phyloP scores from a whole-genome alignment of 2,329 filamentous ascomycete genomes.

The Colletotrichum sp. region DNA sequence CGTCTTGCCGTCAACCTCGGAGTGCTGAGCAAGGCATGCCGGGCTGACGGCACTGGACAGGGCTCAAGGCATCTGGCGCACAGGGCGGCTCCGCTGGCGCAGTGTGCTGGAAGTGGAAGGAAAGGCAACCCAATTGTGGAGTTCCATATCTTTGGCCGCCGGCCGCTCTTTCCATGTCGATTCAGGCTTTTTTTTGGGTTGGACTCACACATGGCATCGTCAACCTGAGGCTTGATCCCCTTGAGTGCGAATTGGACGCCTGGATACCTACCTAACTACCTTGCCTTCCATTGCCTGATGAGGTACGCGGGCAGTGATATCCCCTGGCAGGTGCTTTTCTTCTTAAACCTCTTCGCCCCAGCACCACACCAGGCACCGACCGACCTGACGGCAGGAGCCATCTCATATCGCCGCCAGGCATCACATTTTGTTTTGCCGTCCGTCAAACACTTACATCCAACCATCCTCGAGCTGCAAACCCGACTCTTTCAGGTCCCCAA shows the following conservation, averaged over 20 bases:
- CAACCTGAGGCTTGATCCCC: background rate
- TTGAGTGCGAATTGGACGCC: background rate
- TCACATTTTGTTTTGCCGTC: background rate
- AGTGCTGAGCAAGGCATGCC: background rate
- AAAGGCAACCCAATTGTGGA: background rate
- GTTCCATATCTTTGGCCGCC: background rate
- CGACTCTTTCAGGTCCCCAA: background rate
- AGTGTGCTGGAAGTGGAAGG: background rate
- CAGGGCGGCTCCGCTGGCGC: background rate
- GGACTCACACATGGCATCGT: background rate
- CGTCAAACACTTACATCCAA: background rate
- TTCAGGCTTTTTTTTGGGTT: background rate
- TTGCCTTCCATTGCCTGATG: background rate
- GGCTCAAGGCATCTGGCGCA: background rate
- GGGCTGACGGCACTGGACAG: background rate
- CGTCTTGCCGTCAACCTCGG: background rate
- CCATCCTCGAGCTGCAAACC: background rate
- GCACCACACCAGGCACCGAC: background rate
- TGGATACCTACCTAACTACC: background rate
- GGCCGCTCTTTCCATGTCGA: background rate
- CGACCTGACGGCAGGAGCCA: background rate
- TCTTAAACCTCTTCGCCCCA: background rate
- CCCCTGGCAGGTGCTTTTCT: background rate
- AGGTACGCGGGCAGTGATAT: background rate
- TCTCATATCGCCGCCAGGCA: background rate